A percentile compares a stretch with the other conserved stretches of the same genome.
phyloP scores from a whole-genome alignment of 2,329 filamentous ascomycete species.

The Coniochaeta ligniaria region DNA sequence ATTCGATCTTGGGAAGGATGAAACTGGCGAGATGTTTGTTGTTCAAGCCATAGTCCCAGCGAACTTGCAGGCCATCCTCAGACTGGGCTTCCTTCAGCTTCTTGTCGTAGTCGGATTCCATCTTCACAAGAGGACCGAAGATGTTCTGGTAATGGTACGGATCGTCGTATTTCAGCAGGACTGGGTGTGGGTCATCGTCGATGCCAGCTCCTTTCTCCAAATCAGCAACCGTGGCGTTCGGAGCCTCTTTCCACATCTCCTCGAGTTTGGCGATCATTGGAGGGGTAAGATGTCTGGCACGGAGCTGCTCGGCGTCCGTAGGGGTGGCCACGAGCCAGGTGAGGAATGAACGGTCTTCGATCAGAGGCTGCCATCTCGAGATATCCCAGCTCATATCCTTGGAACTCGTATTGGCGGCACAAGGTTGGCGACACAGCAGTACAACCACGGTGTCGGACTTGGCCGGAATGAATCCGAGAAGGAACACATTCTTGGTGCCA shows the following conservation, averaged over 20 bases:
- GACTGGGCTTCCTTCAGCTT: conserved; percentile 98
- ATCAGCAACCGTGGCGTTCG: conserved; percentile 79
- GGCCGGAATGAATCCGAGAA: conserved; percentile 94
- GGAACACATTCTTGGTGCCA: conserved; percentile 97
- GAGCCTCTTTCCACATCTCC: conserved; percentile 97
- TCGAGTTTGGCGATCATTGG: conserved; percentile 95
- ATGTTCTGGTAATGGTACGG: conserved; percentile 99
- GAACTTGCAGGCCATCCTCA: conserved; percentile 88
- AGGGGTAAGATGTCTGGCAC: conserved; percentile 84
- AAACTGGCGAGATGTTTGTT: conserved; percentile 97
- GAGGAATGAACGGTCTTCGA: conserved; percentile 92
- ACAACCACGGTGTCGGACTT: conserved; percentile 99
- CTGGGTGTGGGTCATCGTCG: conserved; percentile 91
- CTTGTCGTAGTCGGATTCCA: conserved; percentile 98
- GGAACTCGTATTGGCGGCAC: conserved; percentile 86
- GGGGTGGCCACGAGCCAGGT: conserved; percentile 87
- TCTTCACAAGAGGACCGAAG: conserved; percentile 95
- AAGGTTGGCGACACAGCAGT: conserved; percentile 91
- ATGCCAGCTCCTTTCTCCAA: conserved; percentile 86
- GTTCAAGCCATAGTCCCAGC: conserved; percentile 93
- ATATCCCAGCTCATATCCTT: conserved; percentile 99
- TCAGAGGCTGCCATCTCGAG: conserved; percentile 93
- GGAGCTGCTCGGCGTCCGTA: conserved; percentile 90
- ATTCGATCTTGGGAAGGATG: conserved; percentile 90
- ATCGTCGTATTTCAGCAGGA: conserved; percentile 90